Evolutionary conservation across 331 rosid genomes (phyloP).

Genomic region (Dryas integrifolia): DNA sequence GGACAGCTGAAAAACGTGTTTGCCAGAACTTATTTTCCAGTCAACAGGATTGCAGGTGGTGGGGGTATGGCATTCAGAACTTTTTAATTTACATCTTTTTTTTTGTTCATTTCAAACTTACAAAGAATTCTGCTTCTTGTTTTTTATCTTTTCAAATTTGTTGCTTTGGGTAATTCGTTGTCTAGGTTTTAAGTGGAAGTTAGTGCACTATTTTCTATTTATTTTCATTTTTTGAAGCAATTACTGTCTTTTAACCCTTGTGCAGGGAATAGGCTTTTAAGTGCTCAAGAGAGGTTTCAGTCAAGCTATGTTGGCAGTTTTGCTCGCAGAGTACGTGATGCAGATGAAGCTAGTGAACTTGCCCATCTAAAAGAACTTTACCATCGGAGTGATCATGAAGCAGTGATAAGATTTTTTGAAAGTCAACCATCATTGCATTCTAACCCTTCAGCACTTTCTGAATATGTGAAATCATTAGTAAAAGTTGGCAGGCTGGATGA

Average conservation of each 20-base stretch:
- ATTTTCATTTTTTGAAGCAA: not conserved
- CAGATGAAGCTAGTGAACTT: conserved; percentile 68
- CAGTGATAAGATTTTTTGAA: conserved; percentile 79
- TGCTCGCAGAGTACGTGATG: conserved; percentile 57
- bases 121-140: not conserved
- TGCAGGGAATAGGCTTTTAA: conserved; percentile 47
- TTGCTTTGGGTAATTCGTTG: not conserved
- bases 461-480: conserved; percentile 76
- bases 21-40: conserved; percentile 41
- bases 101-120: not conserved
- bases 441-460: conserved; percentile 69
- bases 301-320: conserved; percentile 72
- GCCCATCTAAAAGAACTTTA: conserved; percentile 71
- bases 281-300: conserved; percentile 51
- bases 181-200: not conserved
- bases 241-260: conserved; percentile 15
- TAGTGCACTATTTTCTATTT: not conserved
- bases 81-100: too few species aligned
- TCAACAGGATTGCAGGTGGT: conserved; percentile 35
- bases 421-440: conserved; percentile 67
- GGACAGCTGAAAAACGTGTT: conserved; percentile 36
- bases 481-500: conserved; percentile 79
- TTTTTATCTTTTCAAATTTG: not conserved
- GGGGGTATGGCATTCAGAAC: conserved; percentile 40
- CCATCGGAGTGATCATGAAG: conserved; percentile 66